phyloP scores from a whole-genome alignment of 2,329 filamentous ascomycete genomes.

The Chaetomiaceae sp. region DNA sequence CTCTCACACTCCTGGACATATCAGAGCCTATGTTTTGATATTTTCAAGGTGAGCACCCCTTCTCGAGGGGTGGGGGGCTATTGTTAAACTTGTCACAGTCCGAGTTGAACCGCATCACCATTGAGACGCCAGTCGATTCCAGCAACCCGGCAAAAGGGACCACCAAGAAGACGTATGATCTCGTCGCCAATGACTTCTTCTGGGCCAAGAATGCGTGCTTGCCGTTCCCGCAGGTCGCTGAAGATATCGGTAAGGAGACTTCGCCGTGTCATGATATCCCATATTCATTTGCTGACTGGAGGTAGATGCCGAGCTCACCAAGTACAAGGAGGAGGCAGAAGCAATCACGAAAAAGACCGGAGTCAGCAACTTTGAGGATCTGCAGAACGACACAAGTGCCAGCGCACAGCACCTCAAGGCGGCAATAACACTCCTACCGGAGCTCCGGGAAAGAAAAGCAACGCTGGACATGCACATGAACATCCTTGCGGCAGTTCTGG shows the following conservation, averaged over 20 bases:
- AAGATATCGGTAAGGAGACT: constrained; percentile 57
- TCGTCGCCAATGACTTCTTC: constrained; percentile 89
- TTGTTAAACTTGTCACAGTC: constrained; percentile 70
- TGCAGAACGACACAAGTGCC: constrained; percentile 82
- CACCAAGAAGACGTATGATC: constrained; percentile 86
- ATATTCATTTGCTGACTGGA: constrained; percentile 35
- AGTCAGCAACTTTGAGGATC: constrained; percentile 84
- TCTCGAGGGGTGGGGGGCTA: constrained; percentile 33
- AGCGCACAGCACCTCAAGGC: constrained; percentile 94
- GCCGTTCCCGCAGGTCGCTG: constrained; percentile 92
- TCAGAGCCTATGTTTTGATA: constrained; percentile 73
- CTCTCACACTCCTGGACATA: constrained; percentile 86
- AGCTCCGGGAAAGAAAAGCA: constrained; percentile 88
- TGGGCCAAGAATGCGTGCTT: constrained; percentile 89
- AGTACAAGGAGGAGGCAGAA: constrained; percentile 92
- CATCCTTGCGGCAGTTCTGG: constrained; percentile 71
- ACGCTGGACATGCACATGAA: constrained; percentile 99
- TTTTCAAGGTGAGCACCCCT: constrained; percentile 37
- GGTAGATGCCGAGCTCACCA: constrained; percentile 81
- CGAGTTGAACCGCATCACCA: constrained; percentile 75
- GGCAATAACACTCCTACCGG: constrained; percentile 87
- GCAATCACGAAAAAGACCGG: constrained; percentile 95
- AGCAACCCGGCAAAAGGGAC: constrained; percentile 66
- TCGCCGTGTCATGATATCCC: too few species aligned
- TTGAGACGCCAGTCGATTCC: constrained; percentile 79